Evolutionary conservation across 495 filamentous ascomycete genomes (phyloP).

Genomic region (Trichoderma asperelloides): DNA sequence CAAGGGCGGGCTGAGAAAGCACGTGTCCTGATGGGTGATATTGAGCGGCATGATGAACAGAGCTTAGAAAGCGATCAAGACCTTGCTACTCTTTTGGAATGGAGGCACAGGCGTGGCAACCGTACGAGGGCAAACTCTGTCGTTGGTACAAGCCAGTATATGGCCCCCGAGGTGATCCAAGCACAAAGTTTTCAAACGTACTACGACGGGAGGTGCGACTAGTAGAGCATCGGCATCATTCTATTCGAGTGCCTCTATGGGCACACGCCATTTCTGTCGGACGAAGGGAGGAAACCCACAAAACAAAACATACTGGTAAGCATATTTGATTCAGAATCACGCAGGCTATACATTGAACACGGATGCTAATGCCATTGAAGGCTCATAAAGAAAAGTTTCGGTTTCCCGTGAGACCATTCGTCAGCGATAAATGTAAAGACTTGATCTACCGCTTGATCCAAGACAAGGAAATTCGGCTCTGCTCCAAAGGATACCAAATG

Average conservation of each 20-base stretch:
- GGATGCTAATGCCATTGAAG: constrained; percentile 20
- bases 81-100: constrained; percentile 55
- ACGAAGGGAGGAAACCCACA: constrained; percentile 64
- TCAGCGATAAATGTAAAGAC: constrained; percentile 58
- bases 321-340: not conserved
- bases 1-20: constrained; percentile 20
- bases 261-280: constrained; percentile 77
- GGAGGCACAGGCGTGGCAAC: constrained; percentile 68
- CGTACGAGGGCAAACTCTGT: constrained; percentile 70
- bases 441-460: constrained; percentile 68
- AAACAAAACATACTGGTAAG: constrained; percentile 72
- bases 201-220: constrained; percentile 91
- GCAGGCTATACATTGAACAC: not conserved
- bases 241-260: constrained; percentile 91
- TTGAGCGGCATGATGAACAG: constrained; percentile 41
- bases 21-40: constrained; percentile 36
- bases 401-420: constrained; percentile 55
- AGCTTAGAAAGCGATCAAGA: not conserved
- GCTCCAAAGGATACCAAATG: constrained; percentile 56
- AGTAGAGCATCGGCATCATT: constrained; percentile 93
- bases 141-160: constrained; percentile 96
- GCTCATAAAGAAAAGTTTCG: constrained; percentile 38
- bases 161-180: constrained; percentile 87
- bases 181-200: constrained; percentile 41
- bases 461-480: constrained; percentile 67